Conservation (phyloP, 2,329 filamentous ascomycete species). For the Colletotrichum chrysophilum region DNA sequence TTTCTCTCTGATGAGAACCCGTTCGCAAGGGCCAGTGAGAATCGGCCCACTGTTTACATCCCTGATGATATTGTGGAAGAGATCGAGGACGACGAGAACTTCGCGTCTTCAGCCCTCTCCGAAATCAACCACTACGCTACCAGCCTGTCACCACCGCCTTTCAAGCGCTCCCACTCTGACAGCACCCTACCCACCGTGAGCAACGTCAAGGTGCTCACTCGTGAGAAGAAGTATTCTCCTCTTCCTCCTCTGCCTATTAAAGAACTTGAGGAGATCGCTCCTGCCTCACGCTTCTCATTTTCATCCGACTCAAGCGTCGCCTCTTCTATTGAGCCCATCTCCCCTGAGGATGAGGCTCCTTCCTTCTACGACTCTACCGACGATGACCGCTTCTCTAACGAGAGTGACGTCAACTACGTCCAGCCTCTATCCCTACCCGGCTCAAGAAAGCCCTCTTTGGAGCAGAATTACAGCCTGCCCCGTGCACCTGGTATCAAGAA, state of each 20-base stretch:
- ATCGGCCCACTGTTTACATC: conserved; percentile 36
- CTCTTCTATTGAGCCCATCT: conserved; percentile 42
- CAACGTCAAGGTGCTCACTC: conserved; percentile 29
- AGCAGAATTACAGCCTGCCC: conserved; percentile 52
- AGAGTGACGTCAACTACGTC: conserved; percentile 38
- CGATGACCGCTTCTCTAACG: conserved; percentile 39
- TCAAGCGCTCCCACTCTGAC: conserved; percentile 43
- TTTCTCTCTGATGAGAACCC: conserved; percentile 55
- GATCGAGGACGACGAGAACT: conserved; percentile 61
- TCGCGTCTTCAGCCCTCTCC: conserved; percentile 56
- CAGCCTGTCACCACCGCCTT: conserved; percentile 58
- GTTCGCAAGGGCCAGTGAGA: conserved; percentile 23
- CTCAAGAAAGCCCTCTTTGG: conserved; percentile 24
- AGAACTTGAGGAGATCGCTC: neutral
- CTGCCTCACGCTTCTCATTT: conserved; percentile 32
- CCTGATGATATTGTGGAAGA: conserved; percentile 42
- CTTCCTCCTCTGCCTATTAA: conserved; percentile 1
- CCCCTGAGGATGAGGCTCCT: conserved; percentile 45
- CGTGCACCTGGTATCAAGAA: conserved; percentile 30
- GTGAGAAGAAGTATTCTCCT: conserved; percentile 23
- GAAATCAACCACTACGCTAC: conserved; percentile 51
- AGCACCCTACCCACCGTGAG: conserved; percentile 26
- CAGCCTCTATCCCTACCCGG: conserved; percentile 25
- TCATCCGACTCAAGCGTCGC: conserved; percentile 35
- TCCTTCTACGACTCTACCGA: conserved; percentile 55